These are phyloP conservation scores for Tillandsia fasciculata DNA, from an alignment of 176 grass and related monocot genomes.

Conservation along the genomic window DNA sequence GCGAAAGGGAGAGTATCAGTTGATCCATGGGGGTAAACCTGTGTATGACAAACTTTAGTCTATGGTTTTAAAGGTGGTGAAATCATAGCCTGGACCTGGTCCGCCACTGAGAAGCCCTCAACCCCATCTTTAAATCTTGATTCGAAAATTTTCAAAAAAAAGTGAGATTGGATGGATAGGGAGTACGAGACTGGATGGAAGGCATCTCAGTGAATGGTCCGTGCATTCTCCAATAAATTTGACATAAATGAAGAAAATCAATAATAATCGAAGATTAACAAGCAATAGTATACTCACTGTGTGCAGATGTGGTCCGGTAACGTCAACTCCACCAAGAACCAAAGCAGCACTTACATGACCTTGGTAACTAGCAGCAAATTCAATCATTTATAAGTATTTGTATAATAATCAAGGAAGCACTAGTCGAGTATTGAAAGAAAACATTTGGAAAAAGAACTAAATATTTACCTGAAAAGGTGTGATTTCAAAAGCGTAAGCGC, in stretches of 20 bases:
- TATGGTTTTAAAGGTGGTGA: neutral
- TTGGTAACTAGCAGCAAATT: slow-evolving; percentile 33
- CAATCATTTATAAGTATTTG: neutral
- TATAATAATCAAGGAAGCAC: no score
- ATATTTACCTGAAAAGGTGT: slow-evolving; percentile 67
- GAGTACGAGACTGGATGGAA: no score
- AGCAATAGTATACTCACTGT: slow-evolving; percentile 35
- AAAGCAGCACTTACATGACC: slow-evolving; percentile 85
- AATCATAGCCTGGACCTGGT: neutral
- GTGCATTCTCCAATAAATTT: no score
- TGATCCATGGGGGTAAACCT: slow-evolving; percentile 47
- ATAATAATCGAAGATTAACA: no score
- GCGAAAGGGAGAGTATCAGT: slow-evolving; percentile 45
- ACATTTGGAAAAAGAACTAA: neutral
- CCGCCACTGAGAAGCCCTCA: no score
- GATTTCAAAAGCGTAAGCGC: slow-evolving; percentile 82
- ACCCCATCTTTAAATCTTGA: no score
- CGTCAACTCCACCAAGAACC: slow-evolving; percentile 82
- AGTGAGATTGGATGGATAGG: no score
- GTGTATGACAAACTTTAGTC: neutral
- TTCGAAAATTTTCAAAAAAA: no score
- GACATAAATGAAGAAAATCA: no score
- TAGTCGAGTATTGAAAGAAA: no score
- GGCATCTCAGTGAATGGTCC: no score
- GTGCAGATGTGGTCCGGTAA: slow-evolving; percentile 85